Evolutionary conservation across 2,329 filamentous ascomycete species (phyloP).

Genomic region (Iodosphaeria phyllophila): DNA sequence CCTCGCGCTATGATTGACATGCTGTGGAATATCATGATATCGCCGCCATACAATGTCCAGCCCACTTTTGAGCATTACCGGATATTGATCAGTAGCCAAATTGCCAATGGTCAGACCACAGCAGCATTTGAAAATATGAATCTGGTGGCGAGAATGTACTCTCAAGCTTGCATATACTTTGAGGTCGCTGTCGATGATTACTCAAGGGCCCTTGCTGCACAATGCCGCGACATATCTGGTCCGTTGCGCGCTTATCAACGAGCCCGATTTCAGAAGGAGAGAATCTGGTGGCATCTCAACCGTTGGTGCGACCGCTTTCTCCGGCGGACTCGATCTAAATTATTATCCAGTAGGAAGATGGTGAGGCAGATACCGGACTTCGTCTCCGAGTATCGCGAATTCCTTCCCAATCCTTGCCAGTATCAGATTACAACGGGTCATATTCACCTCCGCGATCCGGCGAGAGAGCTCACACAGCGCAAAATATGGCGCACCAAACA

Average conservation of each 20-base stretch:
- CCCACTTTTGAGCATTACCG: conserved; percentile 36
- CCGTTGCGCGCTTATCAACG: conserved; percentile 7
- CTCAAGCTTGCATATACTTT: conserved; percentile 8
- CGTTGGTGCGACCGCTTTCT: conserved; percentile 7
- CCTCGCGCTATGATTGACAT: conserved; percentile 22
- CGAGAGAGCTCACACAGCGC: conserved; percentile 3
- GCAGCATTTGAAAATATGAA: conserved; percentile 13
- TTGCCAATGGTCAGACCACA: conserved; percentile 3
- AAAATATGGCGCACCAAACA: conserved; percentile 4
- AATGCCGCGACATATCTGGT: conserved; percentile 6
- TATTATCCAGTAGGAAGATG: conserved; percentile 2
- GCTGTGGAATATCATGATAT: conserved; percentile 41
- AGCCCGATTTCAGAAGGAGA: conserved; percentile 11
- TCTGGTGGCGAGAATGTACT: conserved; percentile 11
- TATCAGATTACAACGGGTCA: conserved; percentile 19
- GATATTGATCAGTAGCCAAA: conserved; percentile 26
- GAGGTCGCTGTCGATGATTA: conserved; percentile 9
- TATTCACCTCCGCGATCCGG: conserved; percentile 17
- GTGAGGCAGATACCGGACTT: conserved; percentile 19
- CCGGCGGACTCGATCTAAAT: conserved; percentile 1
- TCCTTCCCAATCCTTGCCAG: conserved; percentile 18
- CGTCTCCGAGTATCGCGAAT: conserved; percentile 26
- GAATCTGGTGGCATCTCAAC: conserved; percentile 14
- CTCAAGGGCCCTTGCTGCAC: conserved; percentile 7
- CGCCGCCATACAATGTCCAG: conserved; percentile 32